These are phyloP conservation scores for Eurotiales sp. DNA, from an alignment of 2,329 filamentous ascomycete species.

Conservation along the genomic window DNA sequence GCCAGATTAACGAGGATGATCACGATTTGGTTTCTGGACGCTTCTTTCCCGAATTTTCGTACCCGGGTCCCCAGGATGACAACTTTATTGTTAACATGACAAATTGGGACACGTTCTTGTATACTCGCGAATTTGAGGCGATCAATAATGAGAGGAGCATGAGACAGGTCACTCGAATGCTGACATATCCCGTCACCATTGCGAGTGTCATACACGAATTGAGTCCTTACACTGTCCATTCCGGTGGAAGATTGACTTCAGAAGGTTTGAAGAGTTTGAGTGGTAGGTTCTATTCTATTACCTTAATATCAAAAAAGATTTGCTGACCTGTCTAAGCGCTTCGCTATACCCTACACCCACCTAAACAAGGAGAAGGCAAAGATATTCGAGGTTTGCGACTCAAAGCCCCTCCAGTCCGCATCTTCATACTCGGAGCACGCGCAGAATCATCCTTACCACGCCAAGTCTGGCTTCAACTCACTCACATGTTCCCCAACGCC, in stretches of 20 bases:
- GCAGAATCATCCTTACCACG: constrained; percentile 96
- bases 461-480: constrained; percentile 88
- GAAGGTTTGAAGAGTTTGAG: constrained; percentile 93
- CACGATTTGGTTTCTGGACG: constrained; percentile 89
- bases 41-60: constrained; percentile 90
- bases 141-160: constrained; percentile 87
- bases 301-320: constrained; percentile 29
- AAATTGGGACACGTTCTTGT: constrained; percentile 97
- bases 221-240: constrained; percentile 81
- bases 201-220: constrained; percentile 90
- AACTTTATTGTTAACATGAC: constrained; percentile 95
- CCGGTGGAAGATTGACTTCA: constrained; percentile 69
- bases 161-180: constrained; percentile 84
- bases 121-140: constrained; percentile 84
- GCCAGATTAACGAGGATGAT: constrained; percentile 96
- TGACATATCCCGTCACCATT: constrained; percentile 92
- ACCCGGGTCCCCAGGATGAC: constrained; percentile 83
- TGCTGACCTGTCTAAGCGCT: constrained; percentile 60
- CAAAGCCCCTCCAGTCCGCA: constrained; percentile 79
- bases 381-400: constrained; percentile 76
- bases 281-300: constrained; percentile 51
- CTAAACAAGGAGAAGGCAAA: constrained; percentile 68
- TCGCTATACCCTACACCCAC: constrained; percentile 89
- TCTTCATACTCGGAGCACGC: constrained; percentile 91
- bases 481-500: constrained; percentile 92